A percentile compares a stretch with the other conserved stretches of the same genome.
Evolutionary conservation across 1,284 basidiomycete species (phyloP).

Genomic region (Papiliotrema terrestris): DNA sequence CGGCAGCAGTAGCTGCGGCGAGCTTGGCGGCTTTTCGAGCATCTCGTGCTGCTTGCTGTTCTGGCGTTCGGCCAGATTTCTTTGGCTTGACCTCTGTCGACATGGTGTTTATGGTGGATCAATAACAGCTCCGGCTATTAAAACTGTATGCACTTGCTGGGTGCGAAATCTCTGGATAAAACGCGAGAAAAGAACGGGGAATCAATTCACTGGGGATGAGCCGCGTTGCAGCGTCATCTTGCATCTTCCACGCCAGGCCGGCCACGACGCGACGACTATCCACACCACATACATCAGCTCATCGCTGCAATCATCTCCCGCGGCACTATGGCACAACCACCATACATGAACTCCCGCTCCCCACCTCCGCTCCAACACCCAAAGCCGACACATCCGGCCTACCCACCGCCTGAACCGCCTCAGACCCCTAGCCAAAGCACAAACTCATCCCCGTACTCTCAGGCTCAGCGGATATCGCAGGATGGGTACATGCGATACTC

Average conservation of each 20-base stretch:
- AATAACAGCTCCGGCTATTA: neutral
- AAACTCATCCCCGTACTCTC: conserved; percentile 42
- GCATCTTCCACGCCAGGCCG: too few relatives aligned
- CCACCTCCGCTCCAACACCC: conserved; percentile 83
- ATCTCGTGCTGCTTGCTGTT: conserved; percentile 41
- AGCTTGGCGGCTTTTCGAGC: conserved; percentile 38
- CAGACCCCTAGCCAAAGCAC: conserved; percentile 58
- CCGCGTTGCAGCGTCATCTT: neutral
- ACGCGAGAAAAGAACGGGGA: neutral
- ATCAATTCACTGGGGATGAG: neutral
- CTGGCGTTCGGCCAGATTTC: conserved; percentile 36
- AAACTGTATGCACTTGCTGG: neutral
- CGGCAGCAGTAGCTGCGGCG: conserved; percentile 1
- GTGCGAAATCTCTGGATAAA: conserved; percentile 6
- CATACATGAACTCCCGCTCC: conserved; percentile 54
- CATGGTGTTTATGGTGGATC: conserved; percentile 7
- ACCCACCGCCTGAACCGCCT: conserved; percentile 78
- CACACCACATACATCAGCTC: neutral
- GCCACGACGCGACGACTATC: neutral
- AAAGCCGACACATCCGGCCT: conserved; percentile 82
- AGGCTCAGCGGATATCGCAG: conserved; percentile 51
- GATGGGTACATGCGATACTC: conserved; percentile 47
- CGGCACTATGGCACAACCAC: conserved; percentile 29
- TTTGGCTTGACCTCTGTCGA: conserved; percentile 4
- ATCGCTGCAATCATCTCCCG: neutral